Evolutionary conservation across 2,329 filamentous ascomycete genomes (phyloP), one percentile per base, ranked within the genome.

Genomic region (Alternaria incomplexa): DNA sequence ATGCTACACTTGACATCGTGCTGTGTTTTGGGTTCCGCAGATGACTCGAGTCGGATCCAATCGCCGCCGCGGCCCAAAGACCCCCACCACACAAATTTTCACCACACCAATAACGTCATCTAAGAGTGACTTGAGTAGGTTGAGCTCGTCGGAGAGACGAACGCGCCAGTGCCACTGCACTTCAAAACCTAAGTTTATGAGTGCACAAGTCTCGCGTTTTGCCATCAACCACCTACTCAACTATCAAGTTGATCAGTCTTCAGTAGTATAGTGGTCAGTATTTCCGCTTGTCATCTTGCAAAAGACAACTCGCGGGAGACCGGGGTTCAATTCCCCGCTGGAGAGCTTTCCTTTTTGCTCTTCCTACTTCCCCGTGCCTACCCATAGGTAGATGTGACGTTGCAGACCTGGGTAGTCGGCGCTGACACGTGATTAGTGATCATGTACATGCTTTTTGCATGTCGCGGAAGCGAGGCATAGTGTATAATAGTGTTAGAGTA

Each of bases 231-330:
- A 52, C 15, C 48, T 52, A 52, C 48, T 52, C 48, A 52, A 17
- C 48, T 11, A n/a, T 36, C 7, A 23, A 22, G 48, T 40, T 52
- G 48, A 11, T 36, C 48, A n/a, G 17, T 52, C 48, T 52, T 52
- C 48, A 52, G 48, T 52, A 52, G 48, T 52, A 52, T 52, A 52
- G 48, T 52, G 48, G 48, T 52, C 48, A 52, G 48, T 52, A 52
- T 52, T 52, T 52, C 48, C 48, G 48, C 28, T 52, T 52, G 48
- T 52, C 48, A 52, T 32, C 28, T 22, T 40, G 36, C 20, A 20
- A 52, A 15, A 15, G 48, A 32, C 48, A 52, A 52, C 28, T 23
- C 48, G 48, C 48, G 48, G 48, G 48, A 52, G 48, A 52, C 48
- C 48, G 30, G 48, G 28, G 48, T 52, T 52, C 48, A 52, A 52